These are phyloP conservation scores for Elsinoe australis DNA, from an alignment of 2,329 filamentous ascomycete genomes.

Conservation along the genomic window DNA sequence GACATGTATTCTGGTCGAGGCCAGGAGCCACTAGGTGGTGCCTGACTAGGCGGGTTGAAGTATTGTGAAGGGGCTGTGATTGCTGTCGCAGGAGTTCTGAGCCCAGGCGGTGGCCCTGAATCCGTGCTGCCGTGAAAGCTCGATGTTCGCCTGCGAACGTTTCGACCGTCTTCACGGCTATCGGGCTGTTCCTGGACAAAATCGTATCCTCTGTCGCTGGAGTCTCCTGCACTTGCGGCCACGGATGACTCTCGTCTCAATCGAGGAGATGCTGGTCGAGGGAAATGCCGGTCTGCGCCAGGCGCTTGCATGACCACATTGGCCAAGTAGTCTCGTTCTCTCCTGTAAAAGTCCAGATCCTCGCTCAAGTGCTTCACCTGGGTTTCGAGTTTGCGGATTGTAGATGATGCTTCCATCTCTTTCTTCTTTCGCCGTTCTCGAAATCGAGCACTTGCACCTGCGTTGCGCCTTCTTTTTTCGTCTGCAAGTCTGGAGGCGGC, in stretches of 20 bases:
- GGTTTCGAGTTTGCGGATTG: constrained; percentile 61
- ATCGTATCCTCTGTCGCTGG: constrained; percentile 7
- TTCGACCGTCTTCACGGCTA: constrained; percentile 4
- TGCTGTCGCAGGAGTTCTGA: neutral
- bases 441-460: constrained; percentile 76
- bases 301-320: constrained; percentile 57
- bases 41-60: neutral
- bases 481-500: constrained; percentile 76
- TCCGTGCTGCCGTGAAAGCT: constrained; percentile 4
- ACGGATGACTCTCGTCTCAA: constrained; percentile 22
- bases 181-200: constrained; percentile 14
- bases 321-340: constrained; percentile 63
- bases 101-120: neutral
- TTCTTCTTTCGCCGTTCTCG: constrained; percentile 74
- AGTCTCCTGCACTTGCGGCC: constrained; percentile 4
- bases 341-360: constrained; percentile 65
- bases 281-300: constrained; percentile 41
- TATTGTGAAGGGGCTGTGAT: neutral
- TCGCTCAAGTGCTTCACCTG: constrained; percentile 60
- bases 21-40: neutral
- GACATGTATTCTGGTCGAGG: neutral
- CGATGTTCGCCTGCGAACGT: constrained; percentile 13
- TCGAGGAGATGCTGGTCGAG: constrained; percentile 39
- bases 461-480: constrained; percentile 78
- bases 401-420: constrained; percentile 63